Base-by-base conservation (phyloP, 1,139 yeast genomes). In the Candida smagusa region DNA sequence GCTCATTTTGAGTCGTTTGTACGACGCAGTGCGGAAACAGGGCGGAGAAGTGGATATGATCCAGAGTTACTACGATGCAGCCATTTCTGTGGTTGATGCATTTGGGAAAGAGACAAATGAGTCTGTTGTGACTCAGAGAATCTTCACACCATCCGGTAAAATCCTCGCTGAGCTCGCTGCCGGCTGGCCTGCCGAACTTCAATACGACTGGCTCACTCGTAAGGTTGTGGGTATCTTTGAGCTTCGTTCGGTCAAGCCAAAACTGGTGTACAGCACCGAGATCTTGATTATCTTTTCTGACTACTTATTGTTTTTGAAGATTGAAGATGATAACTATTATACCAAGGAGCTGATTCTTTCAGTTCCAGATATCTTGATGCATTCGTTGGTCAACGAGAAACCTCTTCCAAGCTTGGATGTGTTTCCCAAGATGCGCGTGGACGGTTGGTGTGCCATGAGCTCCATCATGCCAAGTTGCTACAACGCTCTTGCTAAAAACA, bases 131-230 rank as follows among this genome's bases (percentile, higher is more conserved):
- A 22, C 23, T 16, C 73, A 79, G 31, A 71, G 96, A 44, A 79
- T 88, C 0, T 87, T 89, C 54, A 89, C 97, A 0, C 96, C 97
- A 1, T 83, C 96, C 0, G 97, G 97, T 0, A 88, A 87, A 55
- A 74, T 90, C 2, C 63, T 90, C 31, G 83, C 95, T 0, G 96
- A 88, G 52, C 59, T 89, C 21, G 95, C 96, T 6, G 70, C 77
- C 7, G 79, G 79, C 16, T 90, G 97, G 97, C 97, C 97, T 0
- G 64, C 78, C 0, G 90, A 84, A 49, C 68, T 90, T 22, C 95
- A 87, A 48, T 83, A 82, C 52, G 96, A 95, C 21, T 89, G 97
- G 97, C 59, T 88, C 19, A 74, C 83, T 23, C 72, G 97, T 41
- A 75, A 94, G 44, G 92, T 90, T 3, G 89, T 90, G 12, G 85